Base-by-base conservation (phyloP, 305 asterid genomes). In the Fraxinus latifolia region DNA sequence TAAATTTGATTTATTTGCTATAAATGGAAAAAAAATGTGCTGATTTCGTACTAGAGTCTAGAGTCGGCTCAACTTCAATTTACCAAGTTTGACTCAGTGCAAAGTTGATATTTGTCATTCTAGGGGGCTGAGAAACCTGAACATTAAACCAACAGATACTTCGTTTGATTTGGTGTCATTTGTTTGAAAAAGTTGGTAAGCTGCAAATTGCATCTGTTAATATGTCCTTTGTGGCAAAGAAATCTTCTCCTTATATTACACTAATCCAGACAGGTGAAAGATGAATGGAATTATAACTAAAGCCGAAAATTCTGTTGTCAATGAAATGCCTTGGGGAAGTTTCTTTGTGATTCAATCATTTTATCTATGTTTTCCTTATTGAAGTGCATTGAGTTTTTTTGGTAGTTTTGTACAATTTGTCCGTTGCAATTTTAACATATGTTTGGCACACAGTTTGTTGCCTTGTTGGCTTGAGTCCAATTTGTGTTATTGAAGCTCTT, bases 171-270 rank as follows among this genome's bases (percentile, higher is more conserved):
- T 79, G 42, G 33, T 47, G 70, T 50, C 78, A 27, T 33, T 71
- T 44, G 32, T 36, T 74, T 25, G 15, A 70, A 53, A 31, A 32
- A n/a, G 3, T 77, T 27, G 31, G 8, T 47, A 55, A 37, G 34
- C 32, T 32, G 5, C 39, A 50, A 42, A 36, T 27, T 33, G 8
- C 27, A 62, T 55, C 29, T 44, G 60, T 53, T 15, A 8, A 50
- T 34, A 2, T 34, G 53, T 79, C 53, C 25, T 77, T 7, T 5
- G 33, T 58, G 31, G 29, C 15, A 21, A 60, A 7, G 14, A 60
- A 60, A 60, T 60, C 71, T 58, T 19, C 32, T 60, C 71, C 31
- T 60, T 58, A 79, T 73, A 72, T 42, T 75, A 58, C 83, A 74
- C 78, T 78, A 67, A 9, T 11, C 62, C 76, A 72, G 21, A 74